phyloP scores from a whole-genome alignment of 2,329 filamentous ascomycete genomes.

The Xylariales sp. region DNA sequence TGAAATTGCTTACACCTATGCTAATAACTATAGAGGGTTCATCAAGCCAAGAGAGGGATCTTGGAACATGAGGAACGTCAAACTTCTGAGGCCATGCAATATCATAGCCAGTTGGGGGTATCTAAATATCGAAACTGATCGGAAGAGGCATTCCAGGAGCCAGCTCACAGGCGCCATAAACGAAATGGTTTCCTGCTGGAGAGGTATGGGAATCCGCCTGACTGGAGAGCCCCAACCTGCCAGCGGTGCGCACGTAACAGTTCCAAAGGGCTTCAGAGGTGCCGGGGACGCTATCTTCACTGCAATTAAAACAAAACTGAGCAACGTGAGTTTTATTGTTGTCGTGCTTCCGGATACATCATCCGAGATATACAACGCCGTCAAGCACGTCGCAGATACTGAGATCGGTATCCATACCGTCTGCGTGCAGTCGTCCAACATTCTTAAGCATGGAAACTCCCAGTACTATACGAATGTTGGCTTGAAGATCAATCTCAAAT shows the following conservation, averaged over 20 bases:
- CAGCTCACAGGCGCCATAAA: neutral
- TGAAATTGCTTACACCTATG: constrained; percentile 49
- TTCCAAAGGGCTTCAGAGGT: too few relatives aligned
- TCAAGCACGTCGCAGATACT: constrained; percentile 57
- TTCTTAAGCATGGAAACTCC: constrained; percentile 26
- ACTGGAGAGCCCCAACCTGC: neutral
- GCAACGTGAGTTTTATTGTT: constrained; percentile 2
- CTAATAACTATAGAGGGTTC: constrained; percentile 19
- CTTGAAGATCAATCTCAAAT: constrained; percentile 64
- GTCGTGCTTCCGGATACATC: constrained; percentile 3
- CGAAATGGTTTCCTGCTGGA: constrained; percentile 2
- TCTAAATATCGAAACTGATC: constrained; percentile 30
- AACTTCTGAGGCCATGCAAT: constrained; percentile 48
- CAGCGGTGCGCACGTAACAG: too few relatives aligned
- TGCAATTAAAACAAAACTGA: too few relatives aligned
- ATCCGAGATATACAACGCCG: constrained; percentile 41
- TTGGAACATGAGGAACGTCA: constrained; percentile 64
- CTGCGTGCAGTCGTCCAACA: constrained; percentile 48
- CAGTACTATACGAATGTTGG: constrained; percentile 50
- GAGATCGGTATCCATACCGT: constrained; percentile 55
- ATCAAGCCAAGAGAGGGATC: constrained; percentile 43
- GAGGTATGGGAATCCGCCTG: neutral
- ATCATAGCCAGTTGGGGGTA: constrained; percentile 47
- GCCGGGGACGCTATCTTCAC: too few relatives aligned
- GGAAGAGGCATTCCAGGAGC: constrained; percentile 1